These are phyloP conservation scores for Ziziphus jujuba DNA, from an alignment of 306 rosid species.

Conservation along the genomic window DNA sequence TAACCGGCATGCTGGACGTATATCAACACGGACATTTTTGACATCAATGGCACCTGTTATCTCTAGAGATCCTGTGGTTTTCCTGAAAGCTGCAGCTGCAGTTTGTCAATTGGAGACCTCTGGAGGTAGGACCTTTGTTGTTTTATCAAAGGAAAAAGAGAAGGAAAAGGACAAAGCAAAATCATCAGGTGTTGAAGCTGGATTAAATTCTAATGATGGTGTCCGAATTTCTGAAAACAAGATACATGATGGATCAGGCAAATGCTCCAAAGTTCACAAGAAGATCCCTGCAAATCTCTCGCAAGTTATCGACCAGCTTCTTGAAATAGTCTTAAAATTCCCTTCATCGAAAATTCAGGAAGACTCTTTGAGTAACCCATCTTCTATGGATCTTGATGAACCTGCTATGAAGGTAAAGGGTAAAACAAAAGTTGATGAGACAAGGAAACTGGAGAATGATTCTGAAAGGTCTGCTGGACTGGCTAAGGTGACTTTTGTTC, in stretches of 20 bases:
- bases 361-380: slow-evolving; percentile 42
- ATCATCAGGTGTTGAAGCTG: slow-evolving; percentile 58
- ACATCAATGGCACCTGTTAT: slow-evolving; percentile 93
- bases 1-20: slow-evolving; percentile 82
- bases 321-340: slow-evolving; percentile 86
- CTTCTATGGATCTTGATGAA: slow-evolving; percentile 91
- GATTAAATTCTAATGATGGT: slow-evolving; percentile 70
- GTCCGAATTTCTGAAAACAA: slow-evolving; percentile 79
- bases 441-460: slow-evolving; percentile 53
- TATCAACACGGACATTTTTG: slow-evolving; percentile 70
- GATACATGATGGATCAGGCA: slow-evolving; percentile 74
- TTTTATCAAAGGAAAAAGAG: slow-evolving; percentile 77
- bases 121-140: slow-evolving; percentile 82
- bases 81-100: slow-evolving; percentile 88
- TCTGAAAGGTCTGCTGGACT: slow-evolving; percentile 86
- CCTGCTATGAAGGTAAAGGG: slow-evolving; percentile 90
- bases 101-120: slow-evolving; percentile 94
- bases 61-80: slow-evolving; percentile 91
- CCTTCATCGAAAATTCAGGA: slow-evolving; percentile 56
- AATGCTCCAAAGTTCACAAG: slow-evolving; percentile 81
- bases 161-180: slow-evolving; percentile 88
- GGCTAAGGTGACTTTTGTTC: slow-evolving; percentile 92
- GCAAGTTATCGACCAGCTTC: slow-evolving; percentile 95
- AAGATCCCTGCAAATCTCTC: slow-evolving; percentile 88
- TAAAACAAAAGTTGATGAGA: slow-evolving; percentile 86